A percentile compares a stretch with the other conserved stretches of the same genome.
phyloP scores from a whole-genome alignment of 108 stramenopile species.

The Cyclotella sp. region DNA sequence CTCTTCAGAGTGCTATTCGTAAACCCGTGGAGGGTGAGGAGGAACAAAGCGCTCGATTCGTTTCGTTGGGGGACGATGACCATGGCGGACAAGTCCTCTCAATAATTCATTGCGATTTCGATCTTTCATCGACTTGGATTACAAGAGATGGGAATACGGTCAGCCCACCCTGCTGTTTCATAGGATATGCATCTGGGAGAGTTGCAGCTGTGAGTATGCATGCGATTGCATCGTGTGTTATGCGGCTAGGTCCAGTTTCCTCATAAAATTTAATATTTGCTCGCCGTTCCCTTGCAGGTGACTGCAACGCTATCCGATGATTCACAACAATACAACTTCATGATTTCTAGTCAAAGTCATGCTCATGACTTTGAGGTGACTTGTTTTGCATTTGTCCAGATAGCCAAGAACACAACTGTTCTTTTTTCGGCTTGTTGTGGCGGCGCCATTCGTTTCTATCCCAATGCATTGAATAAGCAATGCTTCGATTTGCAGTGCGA shows the following conservation, averaged over 20 bases:
- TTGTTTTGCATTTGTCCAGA: constrained; percentile 24
- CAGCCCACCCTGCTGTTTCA: constrained; percentile 32
- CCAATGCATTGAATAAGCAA: constrained; percentile 24
- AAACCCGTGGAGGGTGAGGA: not conserved
- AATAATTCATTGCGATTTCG: constrained; percentile 38
- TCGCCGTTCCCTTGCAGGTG: not conserved
- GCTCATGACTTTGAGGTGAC: constrained; percentile 44
- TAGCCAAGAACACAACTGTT: not conserved
- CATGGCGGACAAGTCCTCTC: constrained; percentile 44
- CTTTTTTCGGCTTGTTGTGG: constrained; percentile 30
- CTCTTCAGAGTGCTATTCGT: constrained; percentile 9
- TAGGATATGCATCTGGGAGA: constrained; percentile 44
- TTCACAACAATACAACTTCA: constrained; percentile 19
- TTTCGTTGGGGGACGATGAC: constrained; percentile 25
- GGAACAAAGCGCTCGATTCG: not conserved
- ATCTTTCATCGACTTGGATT: not conserved
- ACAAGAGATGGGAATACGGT: not conserved
- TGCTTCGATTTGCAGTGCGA: constrained; percentile 31
- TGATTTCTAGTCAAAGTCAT: constrained; percentile 17
- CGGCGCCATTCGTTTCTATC: constrained; percentile 33
- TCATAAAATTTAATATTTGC: not conserved
- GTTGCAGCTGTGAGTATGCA: constrained; percentile 26
- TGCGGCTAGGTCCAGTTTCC: no score
- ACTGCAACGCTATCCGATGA: constrained; percentile 23
- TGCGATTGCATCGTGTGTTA: not conserved